phyloP scores from a whole-genome alignment of 768 basidiomycete species.

The Trametes gibbosa region DNA sequence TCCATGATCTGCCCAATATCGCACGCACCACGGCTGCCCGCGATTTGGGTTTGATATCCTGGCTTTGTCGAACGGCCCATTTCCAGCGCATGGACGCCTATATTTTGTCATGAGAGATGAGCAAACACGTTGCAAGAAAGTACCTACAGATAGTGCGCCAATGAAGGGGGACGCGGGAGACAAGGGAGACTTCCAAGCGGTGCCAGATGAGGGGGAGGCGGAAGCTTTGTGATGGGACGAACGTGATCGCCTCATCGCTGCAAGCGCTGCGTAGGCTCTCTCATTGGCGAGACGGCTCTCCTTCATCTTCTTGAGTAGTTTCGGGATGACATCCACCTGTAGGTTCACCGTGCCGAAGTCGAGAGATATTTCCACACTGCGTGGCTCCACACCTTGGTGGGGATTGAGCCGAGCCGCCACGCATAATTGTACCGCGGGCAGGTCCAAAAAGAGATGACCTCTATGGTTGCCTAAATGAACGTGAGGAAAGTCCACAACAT shows the following conservation, averaged over 20 bases:
- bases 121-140: not conserved
- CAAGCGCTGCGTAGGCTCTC: not conserved
- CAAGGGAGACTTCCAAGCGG: conserved; percentile 22
- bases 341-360: conserved; percentile 46
- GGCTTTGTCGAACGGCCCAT: conserved; percentile 36
- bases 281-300: not conserved
- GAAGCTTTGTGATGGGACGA: not conserved
- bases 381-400: conserved; percentile 51
- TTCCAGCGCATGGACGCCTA: conserved; percentile 50
- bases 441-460: conserved; percentile 38
- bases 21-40: conserved; percentile 14
- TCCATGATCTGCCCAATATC: conserved; percentile 15
- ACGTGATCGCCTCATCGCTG: not conserved
- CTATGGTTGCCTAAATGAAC: not conserved
- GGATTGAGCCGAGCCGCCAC: conserved; percentile 60
- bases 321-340: conserved; percentile 43
- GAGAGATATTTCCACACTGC: conserved; percentile 48
- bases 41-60: conserved; percentile 1
- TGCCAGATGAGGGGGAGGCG: not conserved
- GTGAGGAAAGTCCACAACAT: not conserved
- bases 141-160: conserved; percentile 36
- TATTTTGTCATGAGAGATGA: not conserved
- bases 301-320: conserved; percentile 25
- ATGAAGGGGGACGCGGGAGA: conserved; percentile 26
- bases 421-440: conserved; percentile 46